These are phyloP conservation scores for Chalaropsis ovoidea DNA, from an alignment of 2,329 filamentous ascomycete species.

Conservation along the genomic window DNA sequence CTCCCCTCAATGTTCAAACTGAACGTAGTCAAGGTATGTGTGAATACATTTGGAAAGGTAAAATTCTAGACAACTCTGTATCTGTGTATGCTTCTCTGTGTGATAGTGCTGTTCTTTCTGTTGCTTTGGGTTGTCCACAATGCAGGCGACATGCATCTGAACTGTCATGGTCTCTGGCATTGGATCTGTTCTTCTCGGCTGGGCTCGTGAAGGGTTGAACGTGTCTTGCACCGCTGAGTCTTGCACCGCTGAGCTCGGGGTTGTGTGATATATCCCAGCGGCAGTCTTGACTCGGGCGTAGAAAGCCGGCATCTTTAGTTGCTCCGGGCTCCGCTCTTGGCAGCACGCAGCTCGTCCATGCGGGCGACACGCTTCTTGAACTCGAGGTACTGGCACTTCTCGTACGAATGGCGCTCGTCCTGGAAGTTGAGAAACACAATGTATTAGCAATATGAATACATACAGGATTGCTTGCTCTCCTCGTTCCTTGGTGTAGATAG, in stretches of 20 bases:
- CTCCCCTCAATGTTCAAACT: not conserved
- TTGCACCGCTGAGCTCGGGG: not conserved
- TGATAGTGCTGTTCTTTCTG: conserved; percentile 13
- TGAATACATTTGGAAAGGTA: not conserved
- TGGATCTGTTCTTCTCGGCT: conserved; percentile 6
- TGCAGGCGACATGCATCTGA: not conserved
- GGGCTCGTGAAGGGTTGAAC: not conserved
- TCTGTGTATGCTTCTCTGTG: conserved; percentile 8
- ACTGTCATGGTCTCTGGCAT: not conserved
- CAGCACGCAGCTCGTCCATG: conserved; percentile 90
- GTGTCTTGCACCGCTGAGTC: not conserved
- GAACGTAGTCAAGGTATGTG: not conserved
- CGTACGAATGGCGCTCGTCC: conserved; percentile 95
- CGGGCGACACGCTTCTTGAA: conserved; percentile 98
- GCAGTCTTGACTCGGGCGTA: not conserved
- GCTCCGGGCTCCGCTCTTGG: conserved; percentile 74
- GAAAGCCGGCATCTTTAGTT: conserved; percentile 46
- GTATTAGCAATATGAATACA: not conserved
- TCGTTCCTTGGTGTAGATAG: not conserved
- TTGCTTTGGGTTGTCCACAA: conserved; percentile 2
- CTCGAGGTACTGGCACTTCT: conserved; percentile 98
- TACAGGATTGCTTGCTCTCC: not conserved
- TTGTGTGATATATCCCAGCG: not conserved
- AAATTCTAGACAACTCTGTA: conserved; percentile 10
- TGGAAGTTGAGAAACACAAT: conserved; percentile 33